Conservation (phyloP, 495 filamentous ascomycete species). For the Aspergillus saccharolyticus region DNA sequence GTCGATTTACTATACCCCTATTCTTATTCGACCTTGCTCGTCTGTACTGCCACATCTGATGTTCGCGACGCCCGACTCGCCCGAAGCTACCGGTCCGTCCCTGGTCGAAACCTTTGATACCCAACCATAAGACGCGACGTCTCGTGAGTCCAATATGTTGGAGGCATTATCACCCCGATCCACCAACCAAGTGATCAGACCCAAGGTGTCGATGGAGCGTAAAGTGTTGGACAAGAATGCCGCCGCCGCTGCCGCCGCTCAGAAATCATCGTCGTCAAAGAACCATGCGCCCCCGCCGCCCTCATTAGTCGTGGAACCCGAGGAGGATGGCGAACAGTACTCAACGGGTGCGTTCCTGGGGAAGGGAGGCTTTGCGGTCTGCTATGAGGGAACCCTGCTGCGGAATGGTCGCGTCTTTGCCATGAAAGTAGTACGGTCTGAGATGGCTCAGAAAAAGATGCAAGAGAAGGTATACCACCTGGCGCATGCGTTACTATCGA, state of each 20-base stretch:
- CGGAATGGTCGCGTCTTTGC: conserved; percentile 65
- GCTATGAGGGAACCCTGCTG: conserved; percentile 68
- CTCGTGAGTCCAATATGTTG: conserved; percentile 33
- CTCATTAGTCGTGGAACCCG: conserved; percentile 68
- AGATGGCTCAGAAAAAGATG: conserved; percentile 79
- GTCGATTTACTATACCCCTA: conserved; percentile 18
- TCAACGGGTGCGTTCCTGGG: conserved; percentile 78
- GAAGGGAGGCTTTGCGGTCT: conserved; percentile 93
- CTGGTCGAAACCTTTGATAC: conserved; percentile 19
- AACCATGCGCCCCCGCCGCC: conserved; percentile 75
- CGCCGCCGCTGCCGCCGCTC: conserved; percentile 41
- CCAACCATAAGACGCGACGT: not conserved
- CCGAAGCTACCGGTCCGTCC: conserved; percentile 6
- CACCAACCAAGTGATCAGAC: conserved; percentile 53
- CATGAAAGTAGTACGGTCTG: conserved; percentile 84
- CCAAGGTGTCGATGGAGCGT: conserved; percentile 36
- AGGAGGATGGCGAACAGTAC: conserved; percentile 70
- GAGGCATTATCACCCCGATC: conserved; percentile 70
- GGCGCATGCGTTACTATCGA: not conserved
- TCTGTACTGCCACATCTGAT: conserved; percentile 17
- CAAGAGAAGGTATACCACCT: conserved; percentile 70
- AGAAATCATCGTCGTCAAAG: conserved; percentile 39
- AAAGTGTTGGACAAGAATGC: conserved; percentile 53
- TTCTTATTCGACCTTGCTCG: conserved; percentile 10
- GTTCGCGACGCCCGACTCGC: conserved; percentile 18